phyloP scores from a whole-genome alignment of 1,284 basidiomycete species.

The Mycosarcoma mackinlayi region DNA sequence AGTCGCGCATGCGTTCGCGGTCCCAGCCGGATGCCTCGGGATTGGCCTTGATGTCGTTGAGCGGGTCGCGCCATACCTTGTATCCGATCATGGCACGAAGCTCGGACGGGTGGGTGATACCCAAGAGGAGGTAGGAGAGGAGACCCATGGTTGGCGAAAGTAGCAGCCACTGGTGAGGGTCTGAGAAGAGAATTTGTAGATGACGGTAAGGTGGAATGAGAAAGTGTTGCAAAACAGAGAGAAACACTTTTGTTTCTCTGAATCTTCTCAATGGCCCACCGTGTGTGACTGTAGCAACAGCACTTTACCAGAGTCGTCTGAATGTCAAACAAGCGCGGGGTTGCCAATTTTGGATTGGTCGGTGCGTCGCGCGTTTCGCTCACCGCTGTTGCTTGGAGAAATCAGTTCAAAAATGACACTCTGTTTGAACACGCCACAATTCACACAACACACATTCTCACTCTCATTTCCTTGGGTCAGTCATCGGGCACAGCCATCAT shows the following conservation, averaged over 20 bases:
- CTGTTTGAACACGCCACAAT: conserved; percentile 5
- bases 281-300: no score
- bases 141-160: conserved; percentile 29
- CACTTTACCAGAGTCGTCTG: no score
- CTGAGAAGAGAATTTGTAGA: neutral
- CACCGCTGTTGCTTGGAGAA: no score
- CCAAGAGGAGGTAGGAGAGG: conserved; percentile 34
- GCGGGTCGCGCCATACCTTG: conserved; percentile 70
- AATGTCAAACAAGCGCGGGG: conserved; percentile 2
- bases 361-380: conserved; percentile 5
- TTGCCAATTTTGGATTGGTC: conserved; percentile 5
- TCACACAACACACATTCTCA: neutral
- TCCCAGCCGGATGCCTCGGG: conserved; percentile 65
- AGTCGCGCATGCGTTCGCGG: conserved; percentile 78
- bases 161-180: neutral
- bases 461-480: neutral
- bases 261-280: no score
- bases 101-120: conserved; percentile 65
- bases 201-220: neutral
- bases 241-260: no score
- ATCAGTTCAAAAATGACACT: neutral
- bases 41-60: conserved; percentile 68
- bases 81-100: conserved; percentile 68
- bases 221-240: neutral
- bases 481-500: neutral